A percentile compares a stretch with the other conserved stretches of the same genome.
Evolutionary conservation across 352 stramenopile species (phyloP).

Genomic region (Discostella stelligera): DNA sequence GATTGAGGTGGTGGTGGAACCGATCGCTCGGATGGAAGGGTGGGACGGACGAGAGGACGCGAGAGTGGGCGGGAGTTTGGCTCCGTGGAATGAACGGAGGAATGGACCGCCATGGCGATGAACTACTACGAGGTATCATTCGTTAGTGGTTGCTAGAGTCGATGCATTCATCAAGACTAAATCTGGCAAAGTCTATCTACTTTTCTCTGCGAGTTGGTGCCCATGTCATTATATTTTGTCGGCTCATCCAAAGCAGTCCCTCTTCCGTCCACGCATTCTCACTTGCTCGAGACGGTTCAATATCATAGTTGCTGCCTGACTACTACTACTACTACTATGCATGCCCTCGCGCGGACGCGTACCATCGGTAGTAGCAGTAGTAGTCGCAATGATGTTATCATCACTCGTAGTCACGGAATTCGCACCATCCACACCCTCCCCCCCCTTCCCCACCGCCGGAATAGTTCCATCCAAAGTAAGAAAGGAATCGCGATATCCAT

Average conservation of each 20-base stretch:
- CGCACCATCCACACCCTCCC: not conserved
- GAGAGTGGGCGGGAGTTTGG: conserved; percentile 28
- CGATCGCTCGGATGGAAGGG: conserved; percentile 26
- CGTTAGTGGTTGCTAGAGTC: not conserved
- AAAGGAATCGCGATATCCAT: conserved; percentile 48
- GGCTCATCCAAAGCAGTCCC: conserved; percentile 77
- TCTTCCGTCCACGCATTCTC: conserved; percentile 67
- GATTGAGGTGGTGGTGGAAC: conserved; percentile 48
- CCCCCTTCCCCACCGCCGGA: not conserved
- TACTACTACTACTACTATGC: conserved; percentile 10
- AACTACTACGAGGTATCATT: not conserved
- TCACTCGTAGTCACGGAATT: conserved; percentile 5
- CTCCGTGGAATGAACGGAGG: conserved; percentile 17
- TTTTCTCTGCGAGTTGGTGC: too few species aligned
- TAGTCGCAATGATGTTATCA: not conserved
- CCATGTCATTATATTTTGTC: too few species aligned
- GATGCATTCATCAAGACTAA: not conserved
- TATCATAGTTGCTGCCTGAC: conserved; percentile 38
- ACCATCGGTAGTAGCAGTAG: too few species aligned
- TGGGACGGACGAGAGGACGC: conserved; percentile 29
- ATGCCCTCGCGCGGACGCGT: not conserved
- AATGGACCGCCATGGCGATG: conserved; percentile 1
- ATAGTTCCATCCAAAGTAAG: conserved; percentile 19
- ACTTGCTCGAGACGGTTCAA: conserved; percentile 74
- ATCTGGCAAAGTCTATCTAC: too few species aligned